phyloP scores from a whole-genome alignment of 768 basidiomycete species.

The Tricholoma furcatifolium region DNA sequence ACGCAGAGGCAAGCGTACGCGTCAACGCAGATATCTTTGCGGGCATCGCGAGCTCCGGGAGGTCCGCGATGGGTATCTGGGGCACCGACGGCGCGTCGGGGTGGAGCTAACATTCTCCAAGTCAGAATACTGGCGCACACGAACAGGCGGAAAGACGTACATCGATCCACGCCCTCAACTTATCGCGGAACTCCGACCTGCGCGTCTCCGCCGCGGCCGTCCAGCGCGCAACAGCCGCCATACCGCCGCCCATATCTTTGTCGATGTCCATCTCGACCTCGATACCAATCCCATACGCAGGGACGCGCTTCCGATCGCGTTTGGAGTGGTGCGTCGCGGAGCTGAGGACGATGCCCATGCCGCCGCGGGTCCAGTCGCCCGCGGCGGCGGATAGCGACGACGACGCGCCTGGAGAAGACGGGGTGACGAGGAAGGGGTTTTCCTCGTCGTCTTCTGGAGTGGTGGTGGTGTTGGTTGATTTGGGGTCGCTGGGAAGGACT shows the following conservation, averaged over 20 bases:
- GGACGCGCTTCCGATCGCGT: constrained; percentile 59
- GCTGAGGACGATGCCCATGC: constrained; percentile 76
- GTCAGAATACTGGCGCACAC: no score
- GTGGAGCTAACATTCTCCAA: constrained; percentile 61
- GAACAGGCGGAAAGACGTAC: constrained; percentile 33
- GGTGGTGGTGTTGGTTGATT: neutral
- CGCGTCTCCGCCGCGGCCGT: constrained; percentile 67
- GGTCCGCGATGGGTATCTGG: constrained; percentile 59
- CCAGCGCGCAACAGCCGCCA: constrained; percentile 89
- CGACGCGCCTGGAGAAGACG: constrained; percentile 24
- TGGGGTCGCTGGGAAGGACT: constrained; percentile 27
- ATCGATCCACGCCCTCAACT: constrained; percentile 64
- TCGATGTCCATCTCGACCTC: constrained; percentile 86
- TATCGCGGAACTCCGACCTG: constrained; percentile 53
- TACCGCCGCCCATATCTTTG: constrained; percentile 77
- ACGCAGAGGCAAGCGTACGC: constrained; percentile 67
- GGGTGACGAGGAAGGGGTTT: constrained; percentile 65
- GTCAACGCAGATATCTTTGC: constrained; percentile 68
- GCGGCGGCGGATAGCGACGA: constrained; percentile 21
- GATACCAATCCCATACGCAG: constrained; percentile 83
- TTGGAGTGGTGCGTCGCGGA: constrained; percentile 75
- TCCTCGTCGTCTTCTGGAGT: constrained; percentile 49
- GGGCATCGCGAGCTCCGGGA: constrained; percentile 55
- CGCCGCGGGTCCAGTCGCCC: constrained; percentile 76
- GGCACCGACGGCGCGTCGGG: constrained; percentile 42